A percentile compares a stretch with the other conserved stretches of the same genome.
Evolutionary conservation across 2,329 filamentous ascomycete genomes (phyloP).

Genomic region (Pseudogymnoascus sp.): DNA sequence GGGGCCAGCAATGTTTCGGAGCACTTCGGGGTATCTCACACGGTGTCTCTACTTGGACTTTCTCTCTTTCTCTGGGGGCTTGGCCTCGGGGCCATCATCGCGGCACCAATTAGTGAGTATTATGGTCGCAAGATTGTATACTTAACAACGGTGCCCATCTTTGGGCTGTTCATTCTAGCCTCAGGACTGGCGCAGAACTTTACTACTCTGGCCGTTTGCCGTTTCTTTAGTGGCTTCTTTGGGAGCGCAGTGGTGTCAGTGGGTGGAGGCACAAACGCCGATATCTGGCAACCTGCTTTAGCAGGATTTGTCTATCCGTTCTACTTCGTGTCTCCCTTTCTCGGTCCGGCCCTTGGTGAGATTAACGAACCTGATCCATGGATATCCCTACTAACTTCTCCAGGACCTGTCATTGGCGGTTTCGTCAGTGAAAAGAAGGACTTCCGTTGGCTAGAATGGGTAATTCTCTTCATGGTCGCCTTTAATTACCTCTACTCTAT

Average conservation of each 20-base stretch:
- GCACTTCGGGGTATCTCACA: constrained; percentile 46
- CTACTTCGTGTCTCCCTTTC: constrained; percentile 14
- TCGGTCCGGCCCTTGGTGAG: constrained; percentile 12
- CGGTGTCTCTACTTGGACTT: constrained; percentile 47
- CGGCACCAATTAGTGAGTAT: constrained; percentile 49
- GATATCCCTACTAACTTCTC: not conserved
- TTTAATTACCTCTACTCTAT: constrained; percentile 10
- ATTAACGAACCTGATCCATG: not conserved
- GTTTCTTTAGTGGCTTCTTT: constrained; percentile 25
- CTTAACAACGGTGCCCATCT: constrained; percentile 35
- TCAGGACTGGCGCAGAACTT: constrained; percentile 34
- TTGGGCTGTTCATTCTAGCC: constrained; percentile 47
- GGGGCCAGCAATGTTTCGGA: constrained; percentile 37
- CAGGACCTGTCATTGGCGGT: constrained; percentile 31
- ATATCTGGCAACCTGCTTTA: constrained; percentile 14
- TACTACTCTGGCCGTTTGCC: constrained; percentile 21
- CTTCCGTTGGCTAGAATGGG: constrained; percentile 19
- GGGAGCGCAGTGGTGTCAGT: constrained; percentile 16
- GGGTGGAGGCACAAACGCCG: constrained; percentile 16
- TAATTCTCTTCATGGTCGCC: constrained; percentile 12
- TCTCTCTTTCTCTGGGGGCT: constrained; percentile 48
- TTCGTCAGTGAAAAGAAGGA: constrained; percentile 17
- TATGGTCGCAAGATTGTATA: constrained; percentile 26
- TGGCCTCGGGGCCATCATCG: constrained; percentile 41
- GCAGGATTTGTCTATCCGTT: constrained; percentile 9